These are phyloP conservation scores for Pyropia haitanensis DNA, from an alignment of 23 red algal species.

Conservation along the genomic window DNA sequence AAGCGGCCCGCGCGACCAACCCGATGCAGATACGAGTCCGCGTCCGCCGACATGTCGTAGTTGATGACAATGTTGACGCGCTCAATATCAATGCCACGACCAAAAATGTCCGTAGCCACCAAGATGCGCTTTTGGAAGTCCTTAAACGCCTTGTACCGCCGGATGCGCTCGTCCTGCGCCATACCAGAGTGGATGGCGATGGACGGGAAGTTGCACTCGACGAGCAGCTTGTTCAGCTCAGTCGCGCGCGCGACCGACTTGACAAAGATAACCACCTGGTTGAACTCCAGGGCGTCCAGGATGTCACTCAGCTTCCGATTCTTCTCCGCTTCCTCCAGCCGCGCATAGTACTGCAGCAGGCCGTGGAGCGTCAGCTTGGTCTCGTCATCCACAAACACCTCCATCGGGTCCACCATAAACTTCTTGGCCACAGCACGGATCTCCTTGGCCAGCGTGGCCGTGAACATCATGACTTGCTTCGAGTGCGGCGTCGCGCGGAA, in stretches of 20 bases:
- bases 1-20: conserved; percentile 91
- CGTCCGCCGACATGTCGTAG: conserved; percentile 83
- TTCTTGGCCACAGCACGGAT: conserved; percentile 73
- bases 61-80: conserved; percentile 98
- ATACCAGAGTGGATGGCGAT: conserved; percentile 89
- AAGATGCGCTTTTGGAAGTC: conserved; percentile 94
- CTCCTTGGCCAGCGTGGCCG: conserved; percentile 77
- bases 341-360: conserved; percentile 89
- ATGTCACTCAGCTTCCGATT: conserved; percentile 91
- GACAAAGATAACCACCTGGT: conserved; percentile 99
- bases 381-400: conserved; percentile 95
- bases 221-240: conserved; percentile 83
- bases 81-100: conserved; percentile 90
- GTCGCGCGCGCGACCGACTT: conserved; percentile 71
- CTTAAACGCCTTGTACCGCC: conserved; percentile 92
- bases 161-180: conserved; percentile 85
- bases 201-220: conserved; percentile 91
- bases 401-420: conserved; percentile 84
- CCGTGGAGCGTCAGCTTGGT: conserved; percentile 95
- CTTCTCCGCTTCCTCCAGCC: conserved; percentile 82
- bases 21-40: conserved; percentile 86
- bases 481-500: conserved; percentile 82
- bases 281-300: conserved; percentile 91
- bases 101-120: conserved; percentile 89
- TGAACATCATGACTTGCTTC: conserved; percentile 99